These are phyloP conservation scores for Quercus engelmannii DNA, from an alignment of 306 rosid genomes.

Conservation along the genomic window DNA sequence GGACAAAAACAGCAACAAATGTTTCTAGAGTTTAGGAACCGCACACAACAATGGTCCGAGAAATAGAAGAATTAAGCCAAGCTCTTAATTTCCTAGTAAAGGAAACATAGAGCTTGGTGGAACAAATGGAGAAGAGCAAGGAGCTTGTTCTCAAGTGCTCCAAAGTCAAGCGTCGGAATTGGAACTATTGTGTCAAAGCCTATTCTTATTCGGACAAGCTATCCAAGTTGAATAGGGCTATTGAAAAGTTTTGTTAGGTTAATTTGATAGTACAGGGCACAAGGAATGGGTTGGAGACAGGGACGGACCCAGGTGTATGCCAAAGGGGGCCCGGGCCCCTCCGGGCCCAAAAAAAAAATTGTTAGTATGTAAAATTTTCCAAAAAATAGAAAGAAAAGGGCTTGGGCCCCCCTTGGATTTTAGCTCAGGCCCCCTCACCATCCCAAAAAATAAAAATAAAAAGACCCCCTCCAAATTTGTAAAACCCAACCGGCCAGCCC, in stretches of 20 bases:
- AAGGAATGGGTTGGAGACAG: constrained; percentile 6
- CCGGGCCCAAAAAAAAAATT: no score
- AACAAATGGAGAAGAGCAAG: not conserved
- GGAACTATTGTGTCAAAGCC: not conserved
- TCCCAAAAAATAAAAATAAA: no score
- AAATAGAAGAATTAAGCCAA: not conserved
- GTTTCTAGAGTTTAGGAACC: no score
- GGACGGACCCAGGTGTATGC: no score
- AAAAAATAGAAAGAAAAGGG: no score
- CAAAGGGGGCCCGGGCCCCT: no score
- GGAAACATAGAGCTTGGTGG: not conserved
- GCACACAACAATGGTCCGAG: not conserved
- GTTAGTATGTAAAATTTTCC: no score
- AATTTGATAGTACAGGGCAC: not conserved
- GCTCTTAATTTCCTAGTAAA: not conserved
- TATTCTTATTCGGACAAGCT: not conserved
- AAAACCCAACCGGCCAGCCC: no score
- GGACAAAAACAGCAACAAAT: no score
- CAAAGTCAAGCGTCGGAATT: not conserved
- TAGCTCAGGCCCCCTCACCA: no score
- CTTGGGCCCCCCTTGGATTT: no score
- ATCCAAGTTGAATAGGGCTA: not conserved
- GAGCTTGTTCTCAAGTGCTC: constrained; percentile 5
- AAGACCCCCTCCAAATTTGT: no score
- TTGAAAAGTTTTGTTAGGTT: not conserved